A percentile compares a stretch with the other conserved stretches of the same genome.
Conservation (phyloP, 306 rosid genomes). For the Acacia confusa region DNA sequence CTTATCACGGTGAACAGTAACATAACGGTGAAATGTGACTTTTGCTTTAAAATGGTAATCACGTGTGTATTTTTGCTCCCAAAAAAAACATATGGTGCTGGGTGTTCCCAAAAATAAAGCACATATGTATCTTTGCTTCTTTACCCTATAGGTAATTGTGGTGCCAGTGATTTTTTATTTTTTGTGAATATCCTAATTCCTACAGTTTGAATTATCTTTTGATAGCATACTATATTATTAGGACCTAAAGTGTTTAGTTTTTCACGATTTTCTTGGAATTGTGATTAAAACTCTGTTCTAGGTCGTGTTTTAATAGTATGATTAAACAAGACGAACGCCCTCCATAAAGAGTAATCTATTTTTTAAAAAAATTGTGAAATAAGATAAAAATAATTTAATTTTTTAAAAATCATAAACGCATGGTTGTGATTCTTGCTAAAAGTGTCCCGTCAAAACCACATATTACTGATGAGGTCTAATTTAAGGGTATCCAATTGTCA, state of each 20-base stretch:
- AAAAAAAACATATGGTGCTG: too few species aligned
- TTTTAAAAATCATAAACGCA: neutral
- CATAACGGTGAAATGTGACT: too few species aligned
- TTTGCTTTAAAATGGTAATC: too few species aligned
- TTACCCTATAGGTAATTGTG: too few species aligned
- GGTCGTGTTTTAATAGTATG: neutral
- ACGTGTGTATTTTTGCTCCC: too few species aligned
- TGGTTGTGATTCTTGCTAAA: neutral
- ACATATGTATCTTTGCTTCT: too few species aligned
- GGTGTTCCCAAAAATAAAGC: too few species aligned
- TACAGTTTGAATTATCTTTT: neutral
- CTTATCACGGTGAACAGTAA: too few species aligned
- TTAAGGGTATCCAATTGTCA: neutral
- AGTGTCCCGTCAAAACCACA: neutral
- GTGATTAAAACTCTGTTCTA: too few species aligned
- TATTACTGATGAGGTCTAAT: conserved; percentile 6
- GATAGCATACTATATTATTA: too few species aligned
- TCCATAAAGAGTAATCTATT: neutral
- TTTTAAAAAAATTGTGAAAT: neutral
- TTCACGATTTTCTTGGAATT: too few species aligned
- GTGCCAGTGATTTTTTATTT: neutral
- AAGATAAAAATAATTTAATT: neutral
- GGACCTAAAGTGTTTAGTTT: neutral
- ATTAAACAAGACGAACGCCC: neutral
- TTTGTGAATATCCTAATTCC: neutral